phyloP scores from a whole-genome alignment of 2,329 filamentous ascomycete genomes.

The Penicillium concentricum region DNA sequence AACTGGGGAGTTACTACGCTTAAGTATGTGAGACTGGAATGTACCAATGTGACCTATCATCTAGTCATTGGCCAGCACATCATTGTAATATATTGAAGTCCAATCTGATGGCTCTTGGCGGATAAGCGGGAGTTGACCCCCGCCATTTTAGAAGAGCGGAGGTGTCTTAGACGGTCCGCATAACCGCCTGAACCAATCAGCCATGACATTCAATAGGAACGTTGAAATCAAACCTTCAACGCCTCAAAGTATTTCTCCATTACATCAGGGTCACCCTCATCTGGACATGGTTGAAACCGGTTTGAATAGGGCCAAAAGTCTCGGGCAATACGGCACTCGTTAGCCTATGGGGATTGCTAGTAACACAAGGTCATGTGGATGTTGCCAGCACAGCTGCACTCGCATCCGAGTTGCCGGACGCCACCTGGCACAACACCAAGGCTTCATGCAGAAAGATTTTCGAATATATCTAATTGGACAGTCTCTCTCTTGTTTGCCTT shows the following conservation, averaged over 20 bases:
- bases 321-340: not conserved
- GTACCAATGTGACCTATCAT: not conserved
- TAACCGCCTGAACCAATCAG: not conserved
- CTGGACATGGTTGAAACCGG: not conserved
- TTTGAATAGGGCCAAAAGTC: not conserved
- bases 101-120: not conserved
- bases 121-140: not conserved
- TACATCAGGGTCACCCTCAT: not conserved
- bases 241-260: not conserved
- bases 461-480: not conserved
- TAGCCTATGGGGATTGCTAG: not conserved
- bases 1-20: not conserved
- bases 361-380: not conserved
- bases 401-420: not conserved
- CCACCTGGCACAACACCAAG: not conserved
- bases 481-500: not conserved
- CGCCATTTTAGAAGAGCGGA: not conserved
- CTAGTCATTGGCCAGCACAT: not conserved
- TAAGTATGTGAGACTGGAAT: not conserved
- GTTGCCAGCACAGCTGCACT: not conserved
- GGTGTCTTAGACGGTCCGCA: not conserved
- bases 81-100: too few species aligned
- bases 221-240: too few species aligned
- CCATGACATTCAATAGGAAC: too few species aligned
- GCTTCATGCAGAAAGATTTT: not conserved